These are phyloP conservation scores for Aspergillus quadrilineatus DNA, from an alignment of 2,329 filamentous ascomycete species.

Conservation along the genomic window DNA sequence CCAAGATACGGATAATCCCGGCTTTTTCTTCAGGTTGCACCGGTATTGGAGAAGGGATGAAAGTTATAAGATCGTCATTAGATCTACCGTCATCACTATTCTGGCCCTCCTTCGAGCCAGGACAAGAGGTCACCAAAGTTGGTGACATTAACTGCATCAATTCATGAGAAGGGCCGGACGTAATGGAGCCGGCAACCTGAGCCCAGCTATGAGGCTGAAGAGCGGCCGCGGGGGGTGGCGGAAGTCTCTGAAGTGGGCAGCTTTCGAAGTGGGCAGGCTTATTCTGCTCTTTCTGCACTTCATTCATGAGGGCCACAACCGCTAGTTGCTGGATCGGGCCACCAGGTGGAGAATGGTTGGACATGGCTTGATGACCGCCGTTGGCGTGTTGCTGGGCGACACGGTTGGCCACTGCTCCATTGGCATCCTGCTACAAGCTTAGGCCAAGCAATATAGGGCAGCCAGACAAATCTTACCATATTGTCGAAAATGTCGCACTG, in stretches of 20 bases:
- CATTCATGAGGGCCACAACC: slow-evolving; percentile 14
- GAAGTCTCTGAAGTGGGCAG: slow-evolving; percentile 6
- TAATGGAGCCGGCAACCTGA: slow-evolving; percentile 18
- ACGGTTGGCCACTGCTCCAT: background rate
- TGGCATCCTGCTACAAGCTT: slow-evolving; percentile 3
- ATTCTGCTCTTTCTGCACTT: slow-evolving; percentile 16
- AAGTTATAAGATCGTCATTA: slow-evolving; percentile 1
- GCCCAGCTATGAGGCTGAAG: slow-evolving; percentile 23
- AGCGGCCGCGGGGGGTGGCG: slow-evolving; percentile 4
- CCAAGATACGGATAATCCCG: slow-evolving; percentile 28
- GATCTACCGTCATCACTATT: slow-evolving; percentile 16
- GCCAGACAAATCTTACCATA: slow-evolving; percentile 13
- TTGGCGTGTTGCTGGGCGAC: background rate
- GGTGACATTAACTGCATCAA: slow-evolving; percentile 20
- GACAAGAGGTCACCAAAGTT: slow-evolving; percentile 13
- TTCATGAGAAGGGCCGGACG: slow-evolving; percentile 9
- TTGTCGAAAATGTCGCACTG: slow-evolving; percentile 18
- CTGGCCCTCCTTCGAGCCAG: slow-evolving; percentile 19
- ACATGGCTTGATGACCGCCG: background rate
- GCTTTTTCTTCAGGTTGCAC: slow-evolving; percentile 29
- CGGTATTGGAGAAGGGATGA: slow-evolving; percentile 9
- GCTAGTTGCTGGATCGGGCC: slow-evolving; percentile 16
- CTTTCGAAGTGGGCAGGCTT: slow-evolving; percentile 2
- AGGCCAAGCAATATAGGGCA: background rate
- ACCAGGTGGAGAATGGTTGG: background rate